These are phyloP conservation scores for Pseudotsuga menziesii DNA, from an alignment of 75 land plant species.

Conservation along the genomic window DNA sequence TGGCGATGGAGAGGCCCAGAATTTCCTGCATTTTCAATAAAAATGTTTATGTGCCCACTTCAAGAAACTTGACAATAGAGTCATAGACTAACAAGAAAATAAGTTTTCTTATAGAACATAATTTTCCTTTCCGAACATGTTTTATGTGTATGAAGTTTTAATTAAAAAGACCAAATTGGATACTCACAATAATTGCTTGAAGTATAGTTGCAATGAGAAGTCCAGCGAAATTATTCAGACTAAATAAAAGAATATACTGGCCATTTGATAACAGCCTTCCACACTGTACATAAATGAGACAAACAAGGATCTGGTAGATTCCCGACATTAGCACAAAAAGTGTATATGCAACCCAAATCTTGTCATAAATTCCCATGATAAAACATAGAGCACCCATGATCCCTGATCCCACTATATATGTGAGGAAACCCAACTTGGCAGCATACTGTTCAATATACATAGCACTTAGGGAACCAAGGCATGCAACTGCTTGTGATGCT, in stretches of 20 bases:
- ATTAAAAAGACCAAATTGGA: neutral
- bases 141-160: no score
- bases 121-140: neutral
- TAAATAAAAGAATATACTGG: no score
- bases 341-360: slow-evolving; percentile 12
- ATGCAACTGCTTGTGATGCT: slow-evolving; percentile 23
- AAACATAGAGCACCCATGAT: slow-evolving; percentile 18
- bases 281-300: no score
- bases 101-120: neutral
- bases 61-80: neutral
- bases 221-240: slow-evolving; percentile 10
- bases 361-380: slow-evolving; percentile 7
- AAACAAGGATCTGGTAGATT: no score
- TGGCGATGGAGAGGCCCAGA: neutral
- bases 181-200: slow-evolving; percentile 16
- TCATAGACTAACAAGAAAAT: neutral
- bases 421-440: slow-evolving; percentile 8
- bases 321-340: neutral
- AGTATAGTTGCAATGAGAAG: slow-evolving; percentile 14
- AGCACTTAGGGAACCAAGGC: slow-evolving; percentile 12
- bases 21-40: slow-evolving; percentile 10
- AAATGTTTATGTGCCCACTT: no score
- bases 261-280: no score
- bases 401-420: slow-evolving; percentile 21
- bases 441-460: slow-evolving; percentile 1